Evolutionary conservation across 768 basidiomycete species (phyloP), one percentile per base, ranked within the genome.

Genomic region (Boletus barrowsii): DNA sequence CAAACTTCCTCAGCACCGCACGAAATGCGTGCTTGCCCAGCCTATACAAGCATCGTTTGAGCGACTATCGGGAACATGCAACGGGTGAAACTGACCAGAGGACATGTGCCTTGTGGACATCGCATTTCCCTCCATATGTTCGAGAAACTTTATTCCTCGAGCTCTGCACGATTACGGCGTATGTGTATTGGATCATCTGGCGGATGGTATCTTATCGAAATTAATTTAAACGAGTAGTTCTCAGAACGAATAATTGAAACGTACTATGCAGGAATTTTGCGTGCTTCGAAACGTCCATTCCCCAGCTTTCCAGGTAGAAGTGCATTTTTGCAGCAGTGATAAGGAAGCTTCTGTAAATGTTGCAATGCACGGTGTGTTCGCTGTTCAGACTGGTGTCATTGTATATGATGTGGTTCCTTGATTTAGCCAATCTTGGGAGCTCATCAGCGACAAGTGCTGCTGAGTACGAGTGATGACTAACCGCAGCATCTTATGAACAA

Each of bases 291-390:
- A 75, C 59, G 47, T 74, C 71, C 17, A 76, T 56, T 14, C 79
- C 76, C 83, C 83, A 87, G 48, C 78, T 77, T 35, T 79, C 76
- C 33, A 98, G 73, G 66, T 98, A 97, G 49, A 81, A 78, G 55
- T 91, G 84, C 79, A 93, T 88, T 73, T 91, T 96, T 78, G 93
- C 86, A 0, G 89, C 91, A 3, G 84, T 78, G 41, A 97, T 69
- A 30, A 90, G 70, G 65, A 94, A 88, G 63, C 86, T 90, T 66
- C 93, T 89, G 68, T 93, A 97, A 13, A 96, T 78, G 69, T 98
- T 99, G 49, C 83, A 68, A 68, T 89, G 82, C 10, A 93, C 82
- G 2, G 78, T 79, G 40, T 78, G 63, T 17, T 70, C 59, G 9
- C 81, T 72, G 68, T 95, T 97, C 56, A 96, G 75, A 14, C 68